Percentiles rank a stretch among this genome's conserved stretches.
phyloP scores from a whole-genome alignment of 306 rosid species.

The Rubus idaeus region DNA sequence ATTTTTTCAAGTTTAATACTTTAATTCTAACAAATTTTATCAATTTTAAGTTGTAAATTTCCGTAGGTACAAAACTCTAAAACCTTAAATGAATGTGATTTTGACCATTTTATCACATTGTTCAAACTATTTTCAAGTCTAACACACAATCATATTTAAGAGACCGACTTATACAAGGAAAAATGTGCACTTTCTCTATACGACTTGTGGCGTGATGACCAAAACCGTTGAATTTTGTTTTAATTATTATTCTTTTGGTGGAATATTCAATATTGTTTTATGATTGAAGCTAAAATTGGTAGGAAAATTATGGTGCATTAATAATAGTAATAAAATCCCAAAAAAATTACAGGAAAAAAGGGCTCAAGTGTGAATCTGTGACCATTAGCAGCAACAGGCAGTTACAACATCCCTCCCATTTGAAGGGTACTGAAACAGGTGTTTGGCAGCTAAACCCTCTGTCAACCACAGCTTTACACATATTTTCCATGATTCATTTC shows the following conservation, averaged over 20 bases:
- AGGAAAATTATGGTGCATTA: slow-evolving; percentile 2
- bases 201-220: neutral
- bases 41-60: neutral
- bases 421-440: slow-evolving; percentile 31
- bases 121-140: no score
- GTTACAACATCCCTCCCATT: slow-evolving; percentile 30
- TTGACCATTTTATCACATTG: neutral
- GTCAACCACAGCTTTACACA: slow-evolving; percentile 13
- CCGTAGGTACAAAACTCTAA: neutral
- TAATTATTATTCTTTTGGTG: neutral
- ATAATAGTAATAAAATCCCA: slow-evolving; percentile 2
- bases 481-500: neutral
- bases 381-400: slow-evolving; percentile 15
- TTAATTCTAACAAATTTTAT: neutral
- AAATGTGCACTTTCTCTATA: neutral
- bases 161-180: neutral
- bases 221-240: neutral
- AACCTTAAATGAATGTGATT: neutral
- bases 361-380: slow-evolving; percentile 5
- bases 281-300: slow-evolving; percentile 11
- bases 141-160: neutral
- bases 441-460: slow-evolving; percentile 22
- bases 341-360: neutral
- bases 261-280: neutral
- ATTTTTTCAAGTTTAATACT: neutral